A percentile compares a stretch with the other conserved stretches of the same genome.
These are phyloP conservation scores for Fusarium ramigenum DNA, from an alignment of 2,329 filamentous ascomycete genomes.

Conservation along the genomic window DNA sequence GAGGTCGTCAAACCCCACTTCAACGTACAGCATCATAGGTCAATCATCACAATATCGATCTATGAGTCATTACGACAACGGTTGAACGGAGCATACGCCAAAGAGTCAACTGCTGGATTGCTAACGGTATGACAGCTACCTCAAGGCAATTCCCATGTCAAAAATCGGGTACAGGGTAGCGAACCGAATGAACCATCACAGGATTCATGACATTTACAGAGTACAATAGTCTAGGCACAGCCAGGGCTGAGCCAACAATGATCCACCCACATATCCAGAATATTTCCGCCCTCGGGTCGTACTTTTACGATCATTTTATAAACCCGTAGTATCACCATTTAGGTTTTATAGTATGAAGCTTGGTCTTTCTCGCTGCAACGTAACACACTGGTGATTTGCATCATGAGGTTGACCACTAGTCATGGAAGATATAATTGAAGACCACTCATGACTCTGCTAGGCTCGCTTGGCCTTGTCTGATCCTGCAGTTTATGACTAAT, in stretches of 20 bases:
- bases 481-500: background rate
- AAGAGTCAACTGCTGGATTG: background rate
- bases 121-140: background rate
- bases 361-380: background rate
- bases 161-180: background rate
- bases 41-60: slow-evolving; percentile 15
- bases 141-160: background rate
- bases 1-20: slow-evolving; percentile 25
- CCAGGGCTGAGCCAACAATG: background rate
- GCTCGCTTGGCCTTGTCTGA: background rate
- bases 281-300: slow-evolving; percentile 9
- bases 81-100: background rate
- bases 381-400: background rate
- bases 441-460: slow-evolving; percentile 1
- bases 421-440: background rate
- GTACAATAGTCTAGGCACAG: background rate
- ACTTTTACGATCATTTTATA: background rate
- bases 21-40: slow-evolving; percentile 16
- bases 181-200: background rate
- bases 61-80: slow-evolving; percentile 33
- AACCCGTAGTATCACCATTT: slow-evolving; percentile 23
- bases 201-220: background rate
- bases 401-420: background rate
- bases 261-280: slow-evolving; percentile 19
- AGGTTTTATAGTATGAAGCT: slow-evolving; percentile 13